Percentiles rank a stretch among this genome's conserved stretches.
Conservation (phyloP, 2,329 filamentous ascomycete genomes). For the Colletotrichum noveboracense region DNA sequence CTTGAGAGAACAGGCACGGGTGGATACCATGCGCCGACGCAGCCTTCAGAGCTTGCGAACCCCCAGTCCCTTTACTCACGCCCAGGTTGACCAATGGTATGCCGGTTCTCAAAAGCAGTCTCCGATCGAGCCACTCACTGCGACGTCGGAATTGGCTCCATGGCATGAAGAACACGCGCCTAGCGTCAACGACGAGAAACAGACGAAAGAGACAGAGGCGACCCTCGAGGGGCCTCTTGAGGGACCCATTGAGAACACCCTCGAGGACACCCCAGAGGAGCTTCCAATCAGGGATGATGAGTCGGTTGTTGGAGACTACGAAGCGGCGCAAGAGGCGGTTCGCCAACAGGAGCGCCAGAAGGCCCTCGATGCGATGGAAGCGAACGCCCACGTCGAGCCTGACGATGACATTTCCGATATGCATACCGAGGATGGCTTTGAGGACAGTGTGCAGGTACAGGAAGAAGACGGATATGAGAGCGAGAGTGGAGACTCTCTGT, state of each 20-base stretch:
- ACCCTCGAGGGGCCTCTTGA: neutral
- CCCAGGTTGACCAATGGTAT: slow-evolving; percentile 62
- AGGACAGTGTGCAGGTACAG: slow-evolving; percentile 40
- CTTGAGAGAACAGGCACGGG: slow-evolving; percentile 77
- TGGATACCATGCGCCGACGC: slow-evolving; percentile 77
- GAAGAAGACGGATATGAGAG: slow-evolving; percentile 52
- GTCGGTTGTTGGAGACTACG: slow-evolving; percentile 28
- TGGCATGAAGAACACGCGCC: slow-evolving; percentile 37
- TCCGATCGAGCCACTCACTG: slow-evolving; percentile 22
- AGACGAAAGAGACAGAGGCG: slow-evolving; percentile 10
- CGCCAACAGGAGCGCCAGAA: slow-evolving; percentile 27
- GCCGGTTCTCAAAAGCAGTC: slow-evolving; percentile 33
- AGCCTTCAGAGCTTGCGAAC: slow-evolving; percentile 79
- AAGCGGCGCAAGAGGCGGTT: slow-evolving; percentile 28
- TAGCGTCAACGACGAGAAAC: slow-evolving; percentile 30
- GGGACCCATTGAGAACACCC: neutral
- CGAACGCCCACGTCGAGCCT: slow-evolving; percentile 1
- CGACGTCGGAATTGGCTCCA: slow-evolving; percentile 22
- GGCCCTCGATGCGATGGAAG: slow-evolving; percentile 10
- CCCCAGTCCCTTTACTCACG: slow-evolving; percentile 80
- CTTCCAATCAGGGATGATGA: neutral
- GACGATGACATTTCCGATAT: slow-evolving; percentile 43
- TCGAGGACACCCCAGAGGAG: neutral
- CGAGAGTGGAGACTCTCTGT: slow-evolving; percentile 68
- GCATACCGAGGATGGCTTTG: slow-evolving; percentile 41